Base-by-base conservation (phyloP, 2,329 filamentous ascomycete species). In the Claviceps cyperi region DNA sequence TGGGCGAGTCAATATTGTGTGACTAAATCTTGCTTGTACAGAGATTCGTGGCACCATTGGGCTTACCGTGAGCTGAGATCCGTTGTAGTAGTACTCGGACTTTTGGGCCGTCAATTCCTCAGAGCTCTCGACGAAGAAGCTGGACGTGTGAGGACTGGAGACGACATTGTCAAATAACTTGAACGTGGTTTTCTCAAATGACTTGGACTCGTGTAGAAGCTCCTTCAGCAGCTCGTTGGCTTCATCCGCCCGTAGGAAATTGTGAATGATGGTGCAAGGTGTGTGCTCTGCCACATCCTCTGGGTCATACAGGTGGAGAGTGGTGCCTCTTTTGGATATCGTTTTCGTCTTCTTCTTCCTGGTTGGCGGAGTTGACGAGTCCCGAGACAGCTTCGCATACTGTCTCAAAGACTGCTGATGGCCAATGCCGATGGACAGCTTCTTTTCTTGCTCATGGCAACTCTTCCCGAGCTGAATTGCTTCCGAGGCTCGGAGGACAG, bases 91-190 rank as follows among this genome's bases (percentile, higher is more conserved):
- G 61, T 94, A 96, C 50, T 91, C 84, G 0, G 78, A 80, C 59
- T 82, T 85, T 60, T 94, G 87, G 36, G 72, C 71, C 50, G 75
- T 69, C 21, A 82, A 72, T 56, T 94, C 86, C 40, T 83, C 78
- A 19, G 79, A 71, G 46, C 77, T 84, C 50, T 87, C 83, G 3
- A 95, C 86, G 57, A 87, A 96, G 62, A 96, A 86, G 56, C 81
- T 80, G 19, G 82, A 81, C 0, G 88, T 90, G 62, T 96, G 91
- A 0, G 89, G 88, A 53, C 84, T 91, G 38, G 83, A 76, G 4
- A 96, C 91, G 0, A 91, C 80, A 53, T 83, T 84, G 51, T 95
- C 89, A 63, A 96, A 96, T 1, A 97, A 69, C 61, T 92, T 86
- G 60, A 96, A 95, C 0, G 78, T 81, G 22, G 79, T 77, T 54